Percentiles rank a stretch among this genome's conserved stretches.
phyloP scores from a whole-genome alignment of 2,329 filamentous ascomycete genomes.

The Claviceps maximensis region DNA sequence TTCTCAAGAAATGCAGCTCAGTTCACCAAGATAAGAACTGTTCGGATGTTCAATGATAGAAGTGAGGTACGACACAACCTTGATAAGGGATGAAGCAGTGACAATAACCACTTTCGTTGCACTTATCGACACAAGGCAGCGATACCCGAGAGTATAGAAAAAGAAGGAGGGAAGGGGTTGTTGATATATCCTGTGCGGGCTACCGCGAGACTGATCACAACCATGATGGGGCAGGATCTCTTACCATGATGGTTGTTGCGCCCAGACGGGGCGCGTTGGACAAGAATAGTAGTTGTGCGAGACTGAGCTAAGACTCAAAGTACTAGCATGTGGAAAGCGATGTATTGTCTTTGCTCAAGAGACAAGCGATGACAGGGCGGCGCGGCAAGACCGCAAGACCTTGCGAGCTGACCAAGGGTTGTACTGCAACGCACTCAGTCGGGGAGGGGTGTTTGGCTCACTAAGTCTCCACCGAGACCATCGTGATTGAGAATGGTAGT shows the following conservation, averaged over 20 bases:
- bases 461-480: conserved; percentile 23
- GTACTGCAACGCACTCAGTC: conserved; percentile 13
- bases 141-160: conserved; percentile 7
- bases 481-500: conserved; percentile 15
- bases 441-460: conserved; percentile 16
- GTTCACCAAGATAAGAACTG: neutral
- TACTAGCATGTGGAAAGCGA: conserved; percentile 24
- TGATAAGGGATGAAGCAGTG: conserved; percentile 10
- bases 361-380: conserved; percentile 18
- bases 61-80: neutral
- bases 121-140: neutral
- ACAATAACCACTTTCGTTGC: conserved; percentile 6
- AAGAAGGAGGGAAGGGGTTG: conserved; percentile 18
- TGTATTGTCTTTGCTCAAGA: conserved; percentile 22
- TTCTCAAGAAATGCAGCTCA: neutral
- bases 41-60: neutral
- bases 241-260: conserved; percentile 36
- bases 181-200: conserved; percentile 33
- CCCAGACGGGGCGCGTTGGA: conserved; percentile 24
- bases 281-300: conserved; percentile 16
- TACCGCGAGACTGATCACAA: conserved; percentile 24
- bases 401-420: conserved; percentile 8
- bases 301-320: conserved; percentile 20
- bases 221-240: conserved; percentile 21
- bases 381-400: conserved; percentile 8